phyloP scores from a whole-genome alignment of 352 stramenopile species.

The Phytopythium mirpurense region DNA sequence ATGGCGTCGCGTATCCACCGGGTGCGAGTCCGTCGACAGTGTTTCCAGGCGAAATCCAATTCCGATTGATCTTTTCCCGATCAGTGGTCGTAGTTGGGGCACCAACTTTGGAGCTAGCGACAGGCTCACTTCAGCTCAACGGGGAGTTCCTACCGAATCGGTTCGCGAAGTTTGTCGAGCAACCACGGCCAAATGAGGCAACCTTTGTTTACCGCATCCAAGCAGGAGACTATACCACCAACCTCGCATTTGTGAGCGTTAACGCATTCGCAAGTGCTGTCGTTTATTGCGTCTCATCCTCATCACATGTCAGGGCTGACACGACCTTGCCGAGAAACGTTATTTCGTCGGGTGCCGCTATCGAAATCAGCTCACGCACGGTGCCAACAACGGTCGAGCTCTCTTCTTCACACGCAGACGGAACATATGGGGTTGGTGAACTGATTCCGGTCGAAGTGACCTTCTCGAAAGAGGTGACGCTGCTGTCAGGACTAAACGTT shows the following conservation, averaged over 20 bases:
- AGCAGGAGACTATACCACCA: constrained; percentile 41
- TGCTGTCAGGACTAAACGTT: constrained; percentile 55
- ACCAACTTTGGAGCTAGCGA: constrained; percentile 51
- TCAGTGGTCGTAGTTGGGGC: constrained; percentile 37
- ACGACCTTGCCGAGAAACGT: constrained; percentile 28
- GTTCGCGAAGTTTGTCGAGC: constrained; percentile 32
- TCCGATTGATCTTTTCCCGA: constrained; percentile 58
- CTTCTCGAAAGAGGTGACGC: constrained; percentile 58
- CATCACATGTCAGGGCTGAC: constrained; percentile 24
- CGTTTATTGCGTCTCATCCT: constrained; percentile 46
- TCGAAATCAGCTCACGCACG: constrained; percentile 49
- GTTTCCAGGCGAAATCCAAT: constrained; percentile 60
- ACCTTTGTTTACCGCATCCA: constrained; percentile 67
- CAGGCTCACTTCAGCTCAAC: constrained; percentile 41
- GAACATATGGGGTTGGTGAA: constrained; percentile 52
- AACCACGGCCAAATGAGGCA: constrained; percentile 38
- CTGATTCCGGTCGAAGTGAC: constrained; percentile 61
- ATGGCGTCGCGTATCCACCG: constrained; percentile 56
- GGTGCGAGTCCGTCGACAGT: constrained; percentile 41
- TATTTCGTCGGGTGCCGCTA: constrained; percentile 19
- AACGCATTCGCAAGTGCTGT: constrained; percentile 30
- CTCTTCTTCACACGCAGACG: constrained; percentile 40
- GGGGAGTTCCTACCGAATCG: constrained; percentile 40
- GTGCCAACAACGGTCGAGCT: constrained; percentile 57
- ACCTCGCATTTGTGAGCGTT: constrained; percentile 45